phyloP scores from a whole-genome alignment of 331 rosid genomes.

The Cydonia oblonga region DNA sequence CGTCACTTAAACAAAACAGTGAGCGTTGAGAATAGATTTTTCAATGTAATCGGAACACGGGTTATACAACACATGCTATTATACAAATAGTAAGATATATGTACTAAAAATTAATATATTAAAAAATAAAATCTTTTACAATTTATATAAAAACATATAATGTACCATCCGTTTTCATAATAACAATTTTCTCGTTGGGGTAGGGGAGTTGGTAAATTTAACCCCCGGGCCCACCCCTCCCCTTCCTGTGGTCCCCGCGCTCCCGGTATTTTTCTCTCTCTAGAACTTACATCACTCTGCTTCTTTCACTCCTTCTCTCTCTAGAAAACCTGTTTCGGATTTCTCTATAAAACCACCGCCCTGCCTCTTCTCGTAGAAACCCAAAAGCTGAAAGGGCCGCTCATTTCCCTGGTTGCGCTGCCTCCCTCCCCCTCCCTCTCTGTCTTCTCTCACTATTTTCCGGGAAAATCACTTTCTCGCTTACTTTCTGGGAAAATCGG shows the following conservation, averaged over 20 bases:
- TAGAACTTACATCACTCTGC: neutral
- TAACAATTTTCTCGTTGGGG: no score
- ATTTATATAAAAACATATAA: no score
- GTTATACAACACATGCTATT: rapidly evolving
- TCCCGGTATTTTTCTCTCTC: neutral
- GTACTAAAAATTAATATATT: no score
- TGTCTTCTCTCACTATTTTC: neutral
- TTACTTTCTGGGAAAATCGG: conserved; percentile 5
- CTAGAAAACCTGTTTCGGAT: neutral
- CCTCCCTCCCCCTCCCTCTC: neutral
- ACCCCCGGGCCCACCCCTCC: neutral
- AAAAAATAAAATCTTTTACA: no score
- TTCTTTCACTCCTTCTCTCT: neutral
- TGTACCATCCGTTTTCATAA: rapidly evolving
- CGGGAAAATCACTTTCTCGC: conserved; percentile 7
- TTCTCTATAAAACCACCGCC: conserved; percentile 15
- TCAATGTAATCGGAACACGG: rapidly evolving
- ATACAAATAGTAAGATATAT: rapidly evolving
- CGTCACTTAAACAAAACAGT: neutral
- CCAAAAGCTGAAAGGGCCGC: conserved; percentile 8
- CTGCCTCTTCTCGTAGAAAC: conserved; percentile 4
- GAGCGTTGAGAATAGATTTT: rapidly evolving
- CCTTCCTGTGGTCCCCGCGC: conserved; percentile 17
- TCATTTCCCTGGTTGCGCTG: neutral
- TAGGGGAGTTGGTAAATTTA: neutral